Evolutionary conservation across 164 flowering plant genomes (phyloP).

Genomic region (Vitis rotundifolia): DNA sequence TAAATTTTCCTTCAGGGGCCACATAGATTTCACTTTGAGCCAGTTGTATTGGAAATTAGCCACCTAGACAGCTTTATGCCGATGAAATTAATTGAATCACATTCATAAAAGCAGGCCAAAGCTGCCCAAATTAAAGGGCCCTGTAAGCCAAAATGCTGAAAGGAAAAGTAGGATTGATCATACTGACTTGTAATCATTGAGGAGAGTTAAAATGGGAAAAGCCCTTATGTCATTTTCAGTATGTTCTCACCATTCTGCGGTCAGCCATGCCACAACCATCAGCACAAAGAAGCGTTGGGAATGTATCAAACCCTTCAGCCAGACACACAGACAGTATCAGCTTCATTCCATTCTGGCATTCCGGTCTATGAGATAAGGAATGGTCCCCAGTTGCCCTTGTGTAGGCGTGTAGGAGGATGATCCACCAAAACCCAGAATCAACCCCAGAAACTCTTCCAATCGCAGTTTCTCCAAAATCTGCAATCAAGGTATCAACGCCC

Average conservation of each 20-base stretch:
- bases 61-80: too few relatives aligned
- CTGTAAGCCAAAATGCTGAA: too few relatives aligned
- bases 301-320: constrained; percentile 34
- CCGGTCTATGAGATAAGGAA: constrained; percentile 25
- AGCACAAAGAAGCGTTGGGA: constrained; percentile 3
- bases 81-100: too few relatives aligned
- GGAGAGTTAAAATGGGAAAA: too few relatives aligned
- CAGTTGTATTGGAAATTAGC: too few relatives aligned
- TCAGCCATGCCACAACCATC: constrained; percentile 38
- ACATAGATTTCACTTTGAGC: too few relatives aligned
- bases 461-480: constrained; percentile 37
- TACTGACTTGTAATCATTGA: too few relatives aligned
- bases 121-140: too few relatives aligned
- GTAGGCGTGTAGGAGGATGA: constrained; percentile 32
- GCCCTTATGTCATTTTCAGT: too few relatives aligned
- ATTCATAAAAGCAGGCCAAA: too few relatives aligned
- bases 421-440: constrained; percentile 42
- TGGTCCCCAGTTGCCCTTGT: constrained; percentile 34
- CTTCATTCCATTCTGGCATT: constrained; percentile 31
- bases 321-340: constrained; percentile 28
- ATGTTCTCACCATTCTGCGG: constrained; percentile 28
- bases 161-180: too few relatives aligned
- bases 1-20: too few relatives aligned
- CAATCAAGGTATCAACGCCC: constrained; percentile 24
- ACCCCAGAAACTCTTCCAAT: constrained; percentile 35